A percentile compares a stretch with the other conserved stretches of the same genome.
phyloP scores from a whole-genome alignment of 2,329 filamentous ascomycete genomes.

The Eutypa lata region DNA sequence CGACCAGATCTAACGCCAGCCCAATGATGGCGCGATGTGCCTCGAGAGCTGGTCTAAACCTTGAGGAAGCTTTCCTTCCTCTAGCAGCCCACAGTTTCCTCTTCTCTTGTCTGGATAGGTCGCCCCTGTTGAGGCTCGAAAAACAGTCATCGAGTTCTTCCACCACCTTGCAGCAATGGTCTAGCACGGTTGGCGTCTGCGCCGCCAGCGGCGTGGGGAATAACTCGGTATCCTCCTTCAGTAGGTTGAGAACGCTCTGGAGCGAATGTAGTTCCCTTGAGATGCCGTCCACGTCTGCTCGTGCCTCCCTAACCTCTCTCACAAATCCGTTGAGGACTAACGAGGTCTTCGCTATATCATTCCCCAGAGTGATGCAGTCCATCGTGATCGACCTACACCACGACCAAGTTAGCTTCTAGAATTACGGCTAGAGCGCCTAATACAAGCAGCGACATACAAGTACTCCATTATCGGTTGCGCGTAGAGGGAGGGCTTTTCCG shows the following conservation, averaged over 20 bases:
- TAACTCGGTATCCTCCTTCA: conserved; percentile 35
- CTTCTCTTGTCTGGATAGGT: conserved; percentile 34
- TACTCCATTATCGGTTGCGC: not conserved
- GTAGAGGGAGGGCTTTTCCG: too few species aligned
- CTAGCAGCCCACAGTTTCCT: conserved; percentile 34
- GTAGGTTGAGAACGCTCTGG: conserved; percentile 34
- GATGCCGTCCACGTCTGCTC: conserved; percentile 35
- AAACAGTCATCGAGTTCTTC: conserved; percentile 33
- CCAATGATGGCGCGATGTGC: conserved; percentile 37
- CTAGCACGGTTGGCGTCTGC: conserved; percentile 33
- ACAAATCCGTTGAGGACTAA: conserved; percentile 32
- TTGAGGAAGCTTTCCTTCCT: conserved; percentile 29
- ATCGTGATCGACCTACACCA: conserved; percentile 33
- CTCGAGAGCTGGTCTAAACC: conserved; percentile 31
- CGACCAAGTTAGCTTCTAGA: conserved; percentile 22
- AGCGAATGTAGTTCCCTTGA: conserved; percentile 40
- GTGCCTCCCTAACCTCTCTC: conserved; percentile 38
- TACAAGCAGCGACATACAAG: not conserved
- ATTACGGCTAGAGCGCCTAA: not conserved
- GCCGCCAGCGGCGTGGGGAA: conserved; percentile 34
- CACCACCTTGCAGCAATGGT: conserved; percentile 33
- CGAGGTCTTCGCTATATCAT: conserved; percentile 32
- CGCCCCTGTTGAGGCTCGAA: conserved; percentile 25
- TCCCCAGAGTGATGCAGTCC: conserved; percentile 34
- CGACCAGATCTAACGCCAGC: conserved; percentile 38